Base-by-base conservation (phyloP, 441 rosid genomes). In the Adansonia madagascariensis region DNA sequence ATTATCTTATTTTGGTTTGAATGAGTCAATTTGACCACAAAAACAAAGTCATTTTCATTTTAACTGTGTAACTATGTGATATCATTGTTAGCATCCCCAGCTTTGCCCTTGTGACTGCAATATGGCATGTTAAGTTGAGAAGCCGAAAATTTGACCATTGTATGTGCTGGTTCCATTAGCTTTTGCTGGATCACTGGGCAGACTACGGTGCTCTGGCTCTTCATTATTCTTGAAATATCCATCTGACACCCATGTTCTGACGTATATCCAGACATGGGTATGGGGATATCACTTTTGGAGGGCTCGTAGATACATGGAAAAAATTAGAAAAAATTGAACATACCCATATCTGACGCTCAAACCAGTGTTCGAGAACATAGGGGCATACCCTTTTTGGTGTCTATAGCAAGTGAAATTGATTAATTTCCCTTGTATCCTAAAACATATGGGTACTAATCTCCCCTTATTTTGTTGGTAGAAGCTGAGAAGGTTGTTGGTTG, bases 401-500 rank as follows among this genome's bases (percentile, higher is more conserved):
- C 39, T 31, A 0, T 31, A 31, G 39, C 4, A 31, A 31, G 39
- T 31, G 39, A 31, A 31, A 64, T 53, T 17, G 62, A 18, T 12
- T 47, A 41, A 27, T 35, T 63, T 8, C 9, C 64, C 18, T 6
- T 63, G 46, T 75, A 22, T 7, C 0, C 4, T 18, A 64, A 61
- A 64, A 12, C 43, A 18, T 24, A 63, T 65, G 11, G 6, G 41
- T 4, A 35, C 41, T 73, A 56, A 75, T 3, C 18, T 31, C 39
- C 24, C 41, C 59, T 66, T 53, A 31, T 76, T 35, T 77, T 78
- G 72, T 78, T 73, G 83, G 67, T 90, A 96, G 99, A 91, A 88
- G 94, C 98, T 82, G 98, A 92, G 87, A 94, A 91, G 83, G 83
- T 94, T 81, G 88, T 94, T 78, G 99, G 99, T 72, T 92, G 98